These are phyloP conservation scores for Violaceomyces palustris DNA, from an alignment of 1,284 basidiomycete genomes.

Conservation along the genomic window DNA sequence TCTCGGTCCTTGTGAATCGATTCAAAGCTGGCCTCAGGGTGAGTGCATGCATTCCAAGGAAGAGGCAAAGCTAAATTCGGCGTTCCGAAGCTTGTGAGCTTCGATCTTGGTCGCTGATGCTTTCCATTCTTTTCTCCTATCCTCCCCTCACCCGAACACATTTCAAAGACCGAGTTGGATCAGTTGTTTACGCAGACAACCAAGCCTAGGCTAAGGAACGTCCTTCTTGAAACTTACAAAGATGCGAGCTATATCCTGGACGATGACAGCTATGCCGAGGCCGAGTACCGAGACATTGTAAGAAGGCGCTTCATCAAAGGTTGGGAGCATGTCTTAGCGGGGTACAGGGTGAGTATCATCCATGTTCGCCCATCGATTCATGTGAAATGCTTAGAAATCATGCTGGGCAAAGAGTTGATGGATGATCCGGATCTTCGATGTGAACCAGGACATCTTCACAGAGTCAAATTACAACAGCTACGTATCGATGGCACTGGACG, in stretches of 20 bases:
- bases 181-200: constrained; percentile 89
- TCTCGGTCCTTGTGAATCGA: constrained; percentile 10
- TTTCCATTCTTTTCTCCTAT: not conserved
- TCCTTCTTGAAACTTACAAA: constrained; percentile 81
- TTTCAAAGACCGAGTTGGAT: constrained; percentile 81
- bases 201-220: constrained; percentile 72
- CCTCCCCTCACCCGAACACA: too few species aligned
- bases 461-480: constrained; percentile 80
- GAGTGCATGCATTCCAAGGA: constrained; percentile 1
- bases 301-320: constrained; percentile 76
- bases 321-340: constrained; percentile 78
- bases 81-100: not conserved
- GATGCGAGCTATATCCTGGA: constrained; percentile 77
- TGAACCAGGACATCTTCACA: constrained; percentile 75
- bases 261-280: constrained; percentile 75
- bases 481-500: constrained; percentile 76
- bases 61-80: too few species aligned
- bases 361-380: too few species aligned
- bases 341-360: constrained; percentile 40
- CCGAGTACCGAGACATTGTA: constrained; percentile 79
- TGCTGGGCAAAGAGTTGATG: too few species aligned
- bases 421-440: too few species aligned
- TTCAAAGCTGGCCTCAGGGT: constrained; percentile 8
- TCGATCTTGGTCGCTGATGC: not conserved
- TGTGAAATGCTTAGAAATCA: too few species aligned